Percentiles rank a stretch among this genome's conserved stretches.
phyloP scores from a whole-genome alignment of 495 filamentous ascomycete genomes.

The Penicillium herquei region DNA sequence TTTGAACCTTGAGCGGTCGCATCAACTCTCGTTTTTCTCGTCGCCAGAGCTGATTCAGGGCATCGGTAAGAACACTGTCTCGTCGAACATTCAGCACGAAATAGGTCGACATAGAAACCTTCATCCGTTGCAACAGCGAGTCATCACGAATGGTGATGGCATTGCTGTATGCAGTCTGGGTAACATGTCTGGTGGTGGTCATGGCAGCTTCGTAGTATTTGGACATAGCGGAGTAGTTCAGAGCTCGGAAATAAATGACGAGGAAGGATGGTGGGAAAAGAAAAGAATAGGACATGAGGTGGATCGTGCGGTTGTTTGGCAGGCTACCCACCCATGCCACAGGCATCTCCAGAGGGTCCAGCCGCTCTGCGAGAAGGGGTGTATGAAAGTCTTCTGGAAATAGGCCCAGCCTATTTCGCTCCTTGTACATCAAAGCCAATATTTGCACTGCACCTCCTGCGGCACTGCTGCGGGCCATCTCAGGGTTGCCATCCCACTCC shows the following conservation, averaged over 20 bases:
- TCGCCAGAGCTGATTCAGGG: slow-evolving; percentile 85
- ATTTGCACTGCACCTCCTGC: slow-evolving; percentile 74
- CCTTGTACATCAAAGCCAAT: slow-evolving; percentile 69
- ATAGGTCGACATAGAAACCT: slow-evolving; percentile 64
- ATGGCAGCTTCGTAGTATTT: slow-evolving; percentile 69
- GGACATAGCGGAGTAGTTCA: slow-evolving; percentile 83
- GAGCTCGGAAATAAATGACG: slow-evolving; percentile 83
- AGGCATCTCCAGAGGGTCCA: slow-evolving; percentile 76
- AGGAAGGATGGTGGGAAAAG: slow-evolving; percentile 71
- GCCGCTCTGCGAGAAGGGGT: slow-evolving; percentile 70
- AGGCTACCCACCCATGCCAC: slow-evolving; percentile 62
- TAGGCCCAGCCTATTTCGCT: slow-evolving; percentile 61
- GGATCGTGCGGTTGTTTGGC: slow-evolving; percentile 60
- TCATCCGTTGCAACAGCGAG: slow-evolving; percentile 59
- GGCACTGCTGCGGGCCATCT: slow-evolving; percentile 61
- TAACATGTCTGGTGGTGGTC: slow-evolving; percentile 58
- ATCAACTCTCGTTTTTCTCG: slow-evolving; percentile 78
- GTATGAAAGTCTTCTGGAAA: slow-evolving; percentile 68
- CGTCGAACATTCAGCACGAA: slow-evolving; percentile 75
- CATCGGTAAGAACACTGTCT: slow-evolving; percentile 67
- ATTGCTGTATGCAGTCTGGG: slow-evolving; percentile 52
- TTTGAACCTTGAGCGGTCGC: slow-evolving; percentile 81
- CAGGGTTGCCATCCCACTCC: slow-evolving; percentile 74
- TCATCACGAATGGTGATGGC: slow-evolving; percentile 39
- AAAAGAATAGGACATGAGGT: slow-evolving; percentile 79